Evolutionary conservation across 768 basidiomycete genomes (phyloP).

Genomic region (Agaricus bisporus): DNA sequence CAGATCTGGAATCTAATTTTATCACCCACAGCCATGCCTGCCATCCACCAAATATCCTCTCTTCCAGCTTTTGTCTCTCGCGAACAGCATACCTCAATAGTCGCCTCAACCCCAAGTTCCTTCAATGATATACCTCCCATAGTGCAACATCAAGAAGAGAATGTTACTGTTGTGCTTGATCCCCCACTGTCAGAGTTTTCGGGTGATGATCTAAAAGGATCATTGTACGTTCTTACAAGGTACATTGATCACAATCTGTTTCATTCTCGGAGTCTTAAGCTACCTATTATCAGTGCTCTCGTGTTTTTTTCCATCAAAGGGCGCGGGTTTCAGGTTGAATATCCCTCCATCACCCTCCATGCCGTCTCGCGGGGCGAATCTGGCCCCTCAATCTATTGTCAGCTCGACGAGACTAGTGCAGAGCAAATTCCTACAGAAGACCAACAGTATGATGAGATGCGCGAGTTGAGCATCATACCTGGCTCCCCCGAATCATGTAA

Average conservation of each 20-base stretch:
- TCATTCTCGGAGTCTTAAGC: constrained; percentile 1
- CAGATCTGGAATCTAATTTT: not conserved
- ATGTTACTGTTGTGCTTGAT: constrained; percentile 63
- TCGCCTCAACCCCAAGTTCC: constrained; percentile 77
- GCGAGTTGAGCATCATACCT: constrained; percentile 79
- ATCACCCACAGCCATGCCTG: constrained; percentile 25
- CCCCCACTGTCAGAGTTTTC: constrained; percentile 62
- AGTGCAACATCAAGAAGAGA: constrained; percentile 65
- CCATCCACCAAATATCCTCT: constrained; percentile 28
- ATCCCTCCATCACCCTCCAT: constrained; percentile 89
- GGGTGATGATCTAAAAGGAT: constrained; percentile 49
- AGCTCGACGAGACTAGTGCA: constrained; percentile 66
- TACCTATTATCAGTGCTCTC: constrained; percentile 40
- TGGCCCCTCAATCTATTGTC: constrained; percentile 83
- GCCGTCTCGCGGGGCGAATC: constrained; percentile 73
- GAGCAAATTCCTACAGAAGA: constrained; percentile 30
- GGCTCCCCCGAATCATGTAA: constrained; percentile 49
- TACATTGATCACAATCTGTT: constrained; percentile 21
- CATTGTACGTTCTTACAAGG: constrained; percentile 86
- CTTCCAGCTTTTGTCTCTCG: constrained; percentile 34
- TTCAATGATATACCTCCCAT: constrained; percentile 85
- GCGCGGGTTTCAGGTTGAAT: constrained; percentile 77
- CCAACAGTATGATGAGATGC: constrained; percentile 47
- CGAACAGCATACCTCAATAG: constrained; percentile 63
- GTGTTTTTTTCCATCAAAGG: constrained; percentile 69